Base-by-base conservation (phyloP, 2,329 filamentous ascomycete genomes). In the Blastomyces silverae region DNA sequence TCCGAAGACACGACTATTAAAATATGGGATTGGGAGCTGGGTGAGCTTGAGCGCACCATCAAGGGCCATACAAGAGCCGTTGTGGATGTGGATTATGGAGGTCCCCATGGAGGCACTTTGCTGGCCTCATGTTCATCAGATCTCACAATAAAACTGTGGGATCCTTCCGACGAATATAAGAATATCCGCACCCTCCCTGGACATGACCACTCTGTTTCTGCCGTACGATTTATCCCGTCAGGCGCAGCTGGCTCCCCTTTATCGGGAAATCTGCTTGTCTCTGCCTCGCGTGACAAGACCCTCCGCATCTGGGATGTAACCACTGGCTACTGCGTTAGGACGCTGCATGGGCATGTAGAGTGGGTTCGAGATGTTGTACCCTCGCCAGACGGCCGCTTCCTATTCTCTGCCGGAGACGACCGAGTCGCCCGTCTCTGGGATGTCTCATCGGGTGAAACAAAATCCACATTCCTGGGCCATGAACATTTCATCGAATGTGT, bases 1-100 rank as follows among this genome's bases (percentile, higher is more conserved):
- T 95, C 92, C 10, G 92, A 96, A 75, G 93, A 97, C 76, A 90
- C 86, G 64, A 96, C 90, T 8, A 96, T 97, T 76, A 97, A 97
- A 73, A 92, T 97, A 64, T 97, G 92, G 92, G 92, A 97, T 73
- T 97, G 92, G 89, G 92, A 97, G 73, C 79, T 95, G 31, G 93
- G 93, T 59, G 92, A 97, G 77, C 82, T 96, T 3, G 92, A 97
- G 75, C 82, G 89, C 67, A 97, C 92, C 0, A 84, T 97, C 65
- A 97, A 97, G 74, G 92, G 91, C 1, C 93, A 97, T 73, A 97
- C 92, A 5, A 92, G 90, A 73, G 86, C 91, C 3, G 91, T 97
- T 0, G 79, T 94, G 37, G 92, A 96, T 73, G 86, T 96, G 46
- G 92, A 97, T 73, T 97, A 90, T 78, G 92, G 93, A 48, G 92